Percentiles rank a stretch among this genome's conserved stretches.
phyloP scores from a whole-genome alignment of 495 filamentous ascomycete species.

The Aspergillus campestris region DNA sequence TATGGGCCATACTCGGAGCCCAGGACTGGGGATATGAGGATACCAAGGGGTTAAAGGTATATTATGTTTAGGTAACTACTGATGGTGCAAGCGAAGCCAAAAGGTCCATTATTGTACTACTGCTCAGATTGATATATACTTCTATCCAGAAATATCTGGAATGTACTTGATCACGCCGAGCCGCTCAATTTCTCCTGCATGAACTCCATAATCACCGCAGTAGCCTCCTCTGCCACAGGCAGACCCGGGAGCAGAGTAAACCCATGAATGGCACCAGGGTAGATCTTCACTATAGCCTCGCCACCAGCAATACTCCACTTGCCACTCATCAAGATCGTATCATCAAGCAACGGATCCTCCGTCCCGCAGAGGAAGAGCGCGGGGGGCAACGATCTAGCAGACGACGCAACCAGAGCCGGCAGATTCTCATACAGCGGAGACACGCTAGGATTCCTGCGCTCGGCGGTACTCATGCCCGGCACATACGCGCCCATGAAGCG shows the following conservation, averaged over 20 bases:
- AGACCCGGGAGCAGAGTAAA: slow-evolving; percentile 28
- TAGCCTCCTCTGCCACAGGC: slow-evolving; percentile 18
- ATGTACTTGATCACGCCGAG: no score
- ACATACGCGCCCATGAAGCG: slow-evolving; percentile 35
- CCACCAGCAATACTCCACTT: slow-evolving; percentile 45
- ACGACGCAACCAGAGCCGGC: slow-evolving; percentile 1
- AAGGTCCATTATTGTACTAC: no score
- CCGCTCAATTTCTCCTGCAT: no score
- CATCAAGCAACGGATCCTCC: slow-evolving; percentile 46
- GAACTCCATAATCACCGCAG: slow-evolving; percentile 8
- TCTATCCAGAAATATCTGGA: no score
- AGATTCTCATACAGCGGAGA: slow-evolving; percentile 41
- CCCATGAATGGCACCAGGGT: slow-evolving; percentile 44
- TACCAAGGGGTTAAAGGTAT: no score
- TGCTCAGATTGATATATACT: no score
- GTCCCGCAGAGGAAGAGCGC: slow-evolving; percentile 47
- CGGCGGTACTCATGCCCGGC: slow-evolving; percentile 25
- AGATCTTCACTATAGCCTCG: slow-evolving; percentile 41
- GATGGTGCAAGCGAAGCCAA: no score
- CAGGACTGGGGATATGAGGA: no score
- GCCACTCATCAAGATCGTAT: slow-evolving; percentile 43
- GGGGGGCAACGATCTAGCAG: slow-evolving; percentile 34
- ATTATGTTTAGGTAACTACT: no score
- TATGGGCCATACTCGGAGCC: no score
- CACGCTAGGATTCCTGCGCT: slow-evolving; percentile 28